A percentile compares a stretch with the other conserved stretches of the same genome.
phyloP scores from a whole-genome alignment of 768 basidiomycete species.

The Panaeolus cyanescens region DNA sequence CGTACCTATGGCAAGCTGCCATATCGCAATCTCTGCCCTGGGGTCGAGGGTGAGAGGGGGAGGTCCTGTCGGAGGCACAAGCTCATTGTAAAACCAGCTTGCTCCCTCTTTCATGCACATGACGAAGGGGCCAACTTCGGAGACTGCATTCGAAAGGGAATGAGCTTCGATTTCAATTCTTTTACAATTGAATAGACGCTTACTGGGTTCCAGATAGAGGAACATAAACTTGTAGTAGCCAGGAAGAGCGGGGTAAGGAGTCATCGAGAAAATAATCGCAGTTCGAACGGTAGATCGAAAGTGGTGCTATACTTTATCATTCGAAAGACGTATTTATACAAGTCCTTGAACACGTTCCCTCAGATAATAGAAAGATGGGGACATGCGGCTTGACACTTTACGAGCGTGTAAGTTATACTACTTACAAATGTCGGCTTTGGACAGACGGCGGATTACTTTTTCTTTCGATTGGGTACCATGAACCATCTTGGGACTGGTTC shows the following conservation, averaged over 20 bases:
- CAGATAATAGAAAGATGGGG: no score
- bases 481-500: no score
- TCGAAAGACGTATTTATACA: no score
- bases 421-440: no score
- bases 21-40: constrained; percentile 54
- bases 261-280: constrained; percentile 13
- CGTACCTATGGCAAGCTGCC: constrained; percentile 64
- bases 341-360: no score
- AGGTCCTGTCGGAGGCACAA: constrained; percentile 44
- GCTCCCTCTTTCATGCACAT: constrained; percentile 53
- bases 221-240: constrained; percentile 59
- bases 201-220: constrained; percentile 60
- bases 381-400: no score
- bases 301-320: no score
- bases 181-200: constrained; percentile 1
- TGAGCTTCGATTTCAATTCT: background rate
- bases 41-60: constrained; percentile 35
- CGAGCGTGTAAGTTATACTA: no score
- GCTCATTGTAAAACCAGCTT: constrained; percentile 59
- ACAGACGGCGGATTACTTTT: no score
- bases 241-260: constrained; percentile 52
- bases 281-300: no score
- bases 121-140: constrained; percentile 51
- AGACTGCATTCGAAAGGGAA: constrained; percentile 33
- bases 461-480: no score